These are phyloP conservation scores for Polychaeton citri DNA, from an alignment of 2,329 filamentous ascomycete species.

Conservation along the genomic window DNA sequence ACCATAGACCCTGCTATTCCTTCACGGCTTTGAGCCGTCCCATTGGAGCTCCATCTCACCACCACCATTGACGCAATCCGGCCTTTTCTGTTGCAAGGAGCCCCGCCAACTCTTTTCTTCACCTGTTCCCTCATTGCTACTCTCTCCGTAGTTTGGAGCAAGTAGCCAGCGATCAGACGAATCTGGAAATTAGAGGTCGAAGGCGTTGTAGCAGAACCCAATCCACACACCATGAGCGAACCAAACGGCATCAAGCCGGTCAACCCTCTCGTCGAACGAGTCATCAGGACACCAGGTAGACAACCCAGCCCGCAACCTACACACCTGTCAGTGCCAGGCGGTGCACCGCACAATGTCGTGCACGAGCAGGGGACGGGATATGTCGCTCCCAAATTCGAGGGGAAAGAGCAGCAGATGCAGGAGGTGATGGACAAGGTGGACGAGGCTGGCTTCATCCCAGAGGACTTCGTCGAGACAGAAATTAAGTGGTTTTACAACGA, in stretches of 20 bases:
- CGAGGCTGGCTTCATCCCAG: constrained; percentile 74
- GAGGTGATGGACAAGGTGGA: constrained; percentile 72
- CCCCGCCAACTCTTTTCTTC: no score
- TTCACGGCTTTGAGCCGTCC: no score
- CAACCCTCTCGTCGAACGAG: constrained; percentile 46
- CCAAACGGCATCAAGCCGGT: constrained; percentile 15
- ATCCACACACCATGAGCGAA: no score
- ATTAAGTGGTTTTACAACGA: constrained; percentile 96
- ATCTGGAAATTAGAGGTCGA: no score
- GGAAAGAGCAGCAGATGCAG: constrained; percentile 84
- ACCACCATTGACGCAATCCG: no score
- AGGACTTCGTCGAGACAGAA: constrained; percentile 69
- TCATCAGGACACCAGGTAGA: constrained; percentile 41
- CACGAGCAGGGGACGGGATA: constrained; percentile 89
- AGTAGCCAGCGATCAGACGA: no score
- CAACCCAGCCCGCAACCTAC: constrained; percentile 80
- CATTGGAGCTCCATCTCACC: no score
- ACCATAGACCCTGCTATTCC: no score
- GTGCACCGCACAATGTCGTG: constrained; percentile 47
- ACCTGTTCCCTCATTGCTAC: no score
- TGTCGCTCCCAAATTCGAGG: constrained; percentile 84
- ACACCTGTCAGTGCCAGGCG: constrained; percentile 60
- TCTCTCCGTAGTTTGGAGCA: no score
- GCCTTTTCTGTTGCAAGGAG: no score
- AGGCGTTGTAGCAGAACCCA: no score